Evolutionary conservation across 1,284 basidiomycete species (phyloP), one percentile per base, ranked within the genome.

Genomic region (Xerocomus alliaceus): DNA sequence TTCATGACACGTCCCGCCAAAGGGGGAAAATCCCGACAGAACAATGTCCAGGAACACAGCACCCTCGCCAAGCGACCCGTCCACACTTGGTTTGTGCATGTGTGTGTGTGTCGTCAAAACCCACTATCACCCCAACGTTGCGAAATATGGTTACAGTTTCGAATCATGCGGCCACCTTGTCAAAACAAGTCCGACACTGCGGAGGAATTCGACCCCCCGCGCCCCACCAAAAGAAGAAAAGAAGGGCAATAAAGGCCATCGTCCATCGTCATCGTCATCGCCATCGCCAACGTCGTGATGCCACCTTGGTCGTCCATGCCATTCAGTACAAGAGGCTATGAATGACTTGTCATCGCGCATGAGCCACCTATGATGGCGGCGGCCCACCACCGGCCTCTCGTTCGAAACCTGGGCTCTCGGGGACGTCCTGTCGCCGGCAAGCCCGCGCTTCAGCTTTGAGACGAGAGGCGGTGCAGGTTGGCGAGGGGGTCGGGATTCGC

Each of bases 1-100:
- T 63, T 56, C 54, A 53, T 31, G 24, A 54, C 22, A 60, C 54
- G 34, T 54, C 24, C n/a, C 34, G 35, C 9, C 45, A 49, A 56
- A 48, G 6, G n/a, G 45, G 29, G 32, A 31, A 6, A 31, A 39
- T 10, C 37, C 18, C 32, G 42, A 22, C 22, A 29, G 34, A 55
- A 58, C 57, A 37, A 67, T 67, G 65, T 42, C 54, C 68, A 68
- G 66, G 65, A 65, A 68, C 61, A 22, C 28, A 35, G 22, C 50
- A 52, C 17, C 10, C 32, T 7, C 24, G 1, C 42, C 62, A 55
- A 54, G 67, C 42, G 20, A 50, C 48, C 44, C 55, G 53, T 53
- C 52, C 10, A n/a, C n/a, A n/a, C n/a, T n/a, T n/a, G n/a, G n/a
- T n/a, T n/a, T n/a, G n/a, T n/a, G n/a, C n/a, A n/a, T n/a, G n/a